Base-by-base conservation (phyloP, 2,329 filamentous ascomycete species). In the Diaporthe eres region DNA sequence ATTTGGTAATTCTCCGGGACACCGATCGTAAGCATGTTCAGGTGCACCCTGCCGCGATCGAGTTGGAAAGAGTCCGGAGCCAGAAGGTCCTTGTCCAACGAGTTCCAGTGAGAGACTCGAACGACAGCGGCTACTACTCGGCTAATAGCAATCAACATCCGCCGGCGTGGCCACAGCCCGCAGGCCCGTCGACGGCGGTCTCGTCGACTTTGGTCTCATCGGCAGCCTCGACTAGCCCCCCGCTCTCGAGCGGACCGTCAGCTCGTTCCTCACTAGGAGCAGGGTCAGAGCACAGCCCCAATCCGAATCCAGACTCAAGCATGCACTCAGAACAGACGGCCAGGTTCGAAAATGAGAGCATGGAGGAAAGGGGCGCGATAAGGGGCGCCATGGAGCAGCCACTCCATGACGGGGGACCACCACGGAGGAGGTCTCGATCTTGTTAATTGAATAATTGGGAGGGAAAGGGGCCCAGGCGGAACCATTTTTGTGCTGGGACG, bases 41-140 rank as follows among this genome's bases (percentile, higher is more conserved):
- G 13, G 17, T 76, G 22, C 60, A 47, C 4, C 19, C 51, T 19
- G 37, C 28, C 7, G 25, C 53, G 12, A 44, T 17, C 1, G 37
- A 12, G 28, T 12, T 75, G 17, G 28, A 28, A 31, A 61, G 73
- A n/a, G 13, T 22, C 4, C 49, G 31, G 19, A 75, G 72, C 61
- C 67, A 55, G 37, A 72, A 34, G 53, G 60, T 12, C 9, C 37
- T 25, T 25, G 57, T 77, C 3, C 44, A 39, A n/a, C 5, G 17
- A 12, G 10, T 19, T 34, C 12, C n/a, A 5, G 9, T 6, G 34
- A 28, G 57, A 19, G 34, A 31, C 17, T 72, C 75, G 2, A 8
- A 37, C 8, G 76, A 77, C 65, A 77, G 74, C 31, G 76, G 76
- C 10, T 75, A 77, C 44, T 63, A 42, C 39, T 71, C 74, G 19